Base-by-base conservation (phyloP, 2,329 filamentous ascomycete species). In the Fusarium sp. region DNA sequence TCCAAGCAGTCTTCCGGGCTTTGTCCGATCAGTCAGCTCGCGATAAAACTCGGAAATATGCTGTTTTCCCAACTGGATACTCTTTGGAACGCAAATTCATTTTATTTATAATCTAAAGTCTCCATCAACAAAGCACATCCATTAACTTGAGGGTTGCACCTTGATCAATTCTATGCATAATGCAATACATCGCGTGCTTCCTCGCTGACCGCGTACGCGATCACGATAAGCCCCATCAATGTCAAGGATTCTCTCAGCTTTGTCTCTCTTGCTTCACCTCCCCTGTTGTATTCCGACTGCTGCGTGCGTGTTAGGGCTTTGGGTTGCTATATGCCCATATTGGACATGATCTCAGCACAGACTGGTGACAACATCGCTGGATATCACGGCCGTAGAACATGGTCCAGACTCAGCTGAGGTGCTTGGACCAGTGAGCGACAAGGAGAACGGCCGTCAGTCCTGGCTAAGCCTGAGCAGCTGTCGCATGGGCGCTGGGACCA, bases 361-460 rank as follows among this genome's bases (percentile, higher is more conserved):
- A 29, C 35, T n/a, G 25, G 18, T 39, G 43, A 63, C 37, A 42
- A n/a, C 18, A 39, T 31, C 56, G 23, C 36, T 51, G 36, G 14
- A 31, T 43, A 25, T 20, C 58, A 66, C 62, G 33, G 54, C 23
- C 48, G 45, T 52, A 37, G 68, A 55, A 48, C 61, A 54, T 58
- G 68, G 63, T 58, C 68, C 58, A 74, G 71, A 72, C 66, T 74
- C 72, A 74, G 73, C 71, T 69, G 67, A 70, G 63, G 64, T 57
- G 61, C 63, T 69, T 66, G 61, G 61, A 45, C 65, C 67, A 69
- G 62, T 63, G 37, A 55, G 63, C 49, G 56, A 42, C 23, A 33
- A 41, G 42, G 58, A 61, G 58, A 63, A 63, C 58, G 36, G 39
- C 23, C 29, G 9, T 27, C 37, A 54, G 48, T 39, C 51, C 47